Base-by-base conservation (phyloP, 345 rosid genomes). In the Euphorbia pulcherrima region DNA sequence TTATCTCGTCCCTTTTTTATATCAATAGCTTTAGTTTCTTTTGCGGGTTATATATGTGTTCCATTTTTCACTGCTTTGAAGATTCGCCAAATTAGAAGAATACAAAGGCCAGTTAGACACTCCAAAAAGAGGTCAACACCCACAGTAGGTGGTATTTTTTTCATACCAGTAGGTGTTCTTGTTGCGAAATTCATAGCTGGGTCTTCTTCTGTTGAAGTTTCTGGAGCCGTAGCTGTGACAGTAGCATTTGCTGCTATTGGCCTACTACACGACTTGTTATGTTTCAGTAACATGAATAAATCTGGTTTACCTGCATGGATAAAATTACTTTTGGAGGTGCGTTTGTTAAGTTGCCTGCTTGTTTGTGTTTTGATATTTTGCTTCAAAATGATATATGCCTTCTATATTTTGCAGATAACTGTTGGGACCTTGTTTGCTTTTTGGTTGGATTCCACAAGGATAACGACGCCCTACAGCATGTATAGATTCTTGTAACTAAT, bases 381-480 rank as follows among this genome's bases (percentile, higher is more conserved):
- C 46, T 74, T 78, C 67, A 60, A 48, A 41, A 26, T 74, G 41
- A 77, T 70, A 69, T 24, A 53, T 39, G 37, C 65, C 60, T 50
- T 67, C 60, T 50, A 7, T 65, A 17, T 20, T 21, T 83, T 56
- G 8, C 88, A 93, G 98, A 86, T 79, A 73, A 84, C 80, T 17
- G 85, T 86, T 44, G 97, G 92, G 68, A 82, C 77, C 28, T 79
- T 77, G 73, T 93, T 93, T 74, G 78, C 94, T 35, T 77, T 86
- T 76, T 90, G 98, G 98, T 82, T 93, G 94, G 83, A 85, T 71
- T 23, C 75, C 29, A 53, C 90, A 47, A 79, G 50, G 57, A 74
- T 93, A 67, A 74, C 94, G 29, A 84, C 97, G 69, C 98, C 96
- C 40, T 93, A 93, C 87, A 86, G 94, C 97, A 93, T 93, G 97